A percentile compares a stretch with the other conserved stretches of the same genome.
phyloP scores from a whole-genome alignment of 257 asterid genomes.

The Solanum peruvianum region DNA sequence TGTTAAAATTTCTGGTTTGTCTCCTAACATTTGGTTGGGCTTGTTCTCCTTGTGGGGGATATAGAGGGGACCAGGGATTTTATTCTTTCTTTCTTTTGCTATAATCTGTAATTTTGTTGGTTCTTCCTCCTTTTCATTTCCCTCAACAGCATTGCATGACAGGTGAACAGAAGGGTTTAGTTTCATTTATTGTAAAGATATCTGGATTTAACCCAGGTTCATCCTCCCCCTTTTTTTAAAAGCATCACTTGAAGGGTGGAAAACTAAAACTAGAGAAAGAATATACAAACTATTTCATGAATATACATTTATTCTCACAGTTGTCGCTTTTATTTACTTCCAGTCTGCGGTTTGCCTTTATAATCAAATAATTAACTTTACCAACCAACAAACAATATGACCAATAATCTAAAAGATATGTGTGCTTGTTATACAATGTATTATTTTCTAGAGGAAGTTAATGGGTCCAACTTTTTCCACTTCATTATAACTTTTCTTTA shows the following conservation, averaged over 20 bases:
- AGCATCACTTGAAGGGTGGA: not conserved
- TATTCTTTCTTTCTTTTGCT: not conserved
- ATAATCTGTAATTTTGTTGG: not conserved
- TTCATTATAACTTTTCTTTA: not conserved
- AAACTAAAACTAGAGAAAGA: not conserved
- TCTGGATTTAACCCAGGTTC: not conserved
- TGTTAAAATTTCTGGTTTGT: not conserved
- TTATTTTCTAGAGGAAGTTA: not conserved
- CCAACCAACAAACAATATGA: not conserved
- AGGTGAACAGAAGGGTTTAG: not conserved
- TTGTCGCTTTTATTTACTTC: not conserved
- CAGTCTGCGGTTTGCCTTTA: not conserved
- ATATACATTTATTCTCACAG: not conserved
- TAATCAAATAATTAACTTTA: not conserved
- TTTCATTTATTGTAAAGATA: not conserved
- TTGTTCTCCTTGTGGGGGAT: not conserved
- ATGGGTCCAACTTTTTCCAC: not conserved
- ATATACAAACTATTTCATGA: not conserved
- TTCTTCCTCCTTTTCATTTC: not conserved
- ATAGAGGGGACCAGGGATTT: not conserved
- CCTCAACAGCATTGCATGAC: not conserved
- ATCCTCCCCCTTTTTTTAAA: not conserved
- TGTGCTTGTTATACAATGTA: not conserved
- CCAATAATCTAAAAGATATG: not conserved
- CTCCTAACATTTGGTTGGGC: not conserved